Base-by-base conservation (phyloP, 257 asterid genomes). In the Ilex asprella region DNA sequence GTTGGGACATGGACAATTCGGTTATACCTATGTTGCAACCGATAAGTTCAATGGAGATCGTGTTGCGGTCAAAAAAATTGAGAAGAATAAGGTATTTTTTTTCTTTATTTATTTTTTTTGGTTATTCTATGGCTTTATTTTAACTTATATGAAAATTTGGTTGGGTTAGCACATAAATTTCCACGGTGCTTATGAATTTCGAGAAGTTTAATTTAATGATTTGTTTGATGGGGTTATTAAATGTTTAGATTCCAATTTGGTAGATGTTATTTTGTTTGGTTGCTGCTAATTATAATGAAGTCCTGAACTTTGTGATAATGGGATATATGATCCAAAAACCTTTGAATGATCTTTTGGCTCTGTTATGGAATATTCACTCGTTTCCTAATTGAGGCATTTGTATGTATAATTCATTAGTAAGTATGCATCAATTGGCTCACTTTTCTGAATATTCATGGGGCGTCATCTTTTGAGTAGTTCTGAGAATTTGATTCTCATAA, bases 1-100 rank as follows among this genome's bases (percentile, higher is more conserved):
- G 79, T 70, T 89, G 83, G 99, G 99, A 7, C 99, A 93, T 69
- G 99, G 99, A 50, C 99, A 89, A 80, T 93, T 93, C 69, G 99
- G 99, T 2, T 89, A 93, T 68, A 93, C 99, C 5, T 93, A 85
- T 76, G 95, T 87, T 74, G 99, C 95, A 16, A 80, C 84, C 31
- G 94, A 93, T 64, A 89, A 84, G 82, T 76, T 82, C 31, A 81
- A 76, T 74, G 96, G 97, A 16, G 94, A 93, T 82, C 97, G 99
- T 30, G 99, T 93, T 70, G 99, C 99, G 32, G 99, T 90, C 63
- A 93, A 93, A 80, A 87, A 79, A 82, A 87, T 93, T 67, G 97
- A 93, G 56, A 93, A 93, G 81, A 87, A 61, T 75, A 93, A 93
- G 99, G 99, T 92, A 59, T 12, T 41, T 64, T 29, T 68, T 35